Percentiles rank a stretch among this genome's conserved stretches.
phyloP scores from a whole-genome alignment of 2,329 filamentous ascomycete species.

The Paracamarosporium sp. region DNA sequence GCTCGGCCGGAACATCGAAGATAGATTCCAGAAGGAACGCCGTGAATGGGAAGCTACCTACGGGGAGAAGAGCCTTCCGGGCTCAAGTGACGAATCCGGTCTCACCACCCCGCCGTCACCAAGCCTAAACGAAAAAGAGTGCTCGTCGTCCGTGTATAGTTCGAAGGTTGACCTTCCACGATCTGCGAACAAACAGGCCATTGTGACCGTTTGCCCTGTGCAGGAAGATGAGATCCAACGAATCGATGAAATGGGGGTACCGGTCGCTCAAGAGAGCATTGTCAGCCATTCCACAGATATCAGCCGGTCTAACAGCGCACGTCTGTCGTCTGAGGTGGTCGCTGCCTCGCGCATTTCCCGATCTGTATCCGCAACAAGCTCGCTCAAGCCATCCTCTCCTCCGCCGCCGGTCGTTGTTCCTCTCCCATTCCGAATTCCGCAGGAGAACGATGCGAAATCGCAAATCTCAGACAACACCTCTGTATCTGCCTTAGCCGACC shows the following conservation, averaged over 20 bases:
- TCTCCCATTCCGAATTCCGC: conserved; percentile 69
- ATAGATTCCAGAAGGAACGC: conserved; percentile 66
- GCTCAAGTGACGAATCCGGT: conserved; percentile 60
- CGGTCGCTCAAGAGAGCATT: conserved; percentile 17
- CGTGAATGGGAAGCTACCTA: conserved; percentile 80
- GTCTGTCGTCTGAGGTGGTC: conserved; percentile 11
- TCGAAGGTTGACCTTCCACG: conserved; percentile 53
- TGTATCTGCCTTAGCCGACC: conserved; percentile 62
- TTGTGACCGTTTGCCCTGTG: conserved; percentile 62
- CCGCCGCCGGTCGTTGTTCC: conserved; percentile 66
- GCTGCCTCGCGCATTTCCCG: conserved; percentile 3
- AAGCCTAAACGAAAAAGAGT: conserved; percentile 43
- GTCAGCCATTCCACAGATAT: conserved; percentile 6
- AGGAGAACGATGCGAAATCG: conserved; percentile 48
- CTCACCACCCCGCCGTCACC: conserved; percentile 42
- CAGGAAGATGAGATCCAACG: conserved; percentile 54
- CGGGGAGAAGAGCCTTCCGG: conserved; percentile 62
- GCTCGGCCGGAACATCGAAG: conserved; percentile 71
- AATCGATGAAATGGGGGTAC: conserved; percentile 40
- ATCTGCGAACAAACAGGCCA: conserved; percentile 45
- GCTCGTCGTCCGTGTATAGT: conserved; percentile 55
- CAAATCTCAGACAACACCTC: conserved; percentile 59
- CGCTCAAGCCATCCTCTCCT: conserved; percentile 44
- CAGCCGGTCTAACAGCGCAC: conserved; percentile 10
- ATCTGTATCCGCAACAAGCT: conserved; percentile 19